A percentile compares a stretch with the other conserved stretches of the same genome.
These are phyloP conservation scores for Myriangium duriaei DNA, from an alignment of 2,329 filamentous ascomycete species.

Conservation along the genomic window DNA sequence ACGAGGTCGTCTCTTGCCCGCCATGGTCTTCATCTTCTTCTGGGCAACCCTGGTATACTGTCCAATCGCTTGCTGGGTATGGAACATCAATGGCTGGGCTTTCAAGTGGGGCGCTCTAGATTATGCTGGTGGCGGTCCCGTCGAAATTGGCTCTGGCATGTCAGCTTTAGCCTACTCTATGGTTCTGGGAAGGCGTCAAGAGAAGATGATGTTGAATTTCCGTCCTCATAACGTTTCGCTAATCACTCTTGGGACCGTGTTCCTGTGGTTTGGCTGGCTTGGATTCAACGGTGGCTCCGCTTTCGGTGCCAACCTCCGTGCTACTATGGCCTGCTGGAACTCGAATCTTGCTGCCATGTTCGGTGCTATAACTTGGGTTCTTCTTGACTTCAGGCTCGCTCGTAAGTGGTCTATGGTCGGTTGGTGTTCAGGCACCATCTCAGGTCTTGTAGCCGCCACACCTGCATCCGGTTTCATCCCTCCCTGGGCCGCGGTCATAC, in stretches of 20 bases:
- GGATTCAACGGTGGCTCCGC: conserved; percentile 49
- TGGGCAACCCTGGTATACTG: conserved; percentile 98
- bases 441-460: conserved; percentile 77
- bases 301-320: conserved; percentile 64
- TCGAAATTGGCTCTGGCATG: conserved; percentile 91
- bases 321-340: conserved; percentile 97
- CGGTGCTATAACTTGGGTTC: conserved; percentile 80
- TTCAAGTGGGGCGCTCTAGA: conserved; percentile 86
- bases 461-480: conserved; percentile 70
- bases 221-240: conserved; percentile 96
- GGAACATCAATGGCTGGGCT: conserved; percentile 90
- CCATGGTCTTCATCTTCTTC: conserved; percentile 89
- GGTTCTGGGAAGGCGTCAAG: conserved; percentile 89
- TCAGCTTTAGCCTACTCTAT: conserved; percentile 90
- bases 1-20: conserved; percentile 80
- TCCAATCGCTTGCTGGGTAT: conserved; percentile 90
- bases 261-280: conserved; percentile 76
- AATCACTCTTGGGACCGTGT: conserved; percentile 85
- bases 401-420: conserved; percentile 92
- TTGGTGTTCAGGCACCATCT: conserved; percentile 82
- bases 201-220: conserved; percentile 99
- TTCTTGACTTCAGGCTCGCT: conserved; percentile 89
- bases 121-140: conserved; percentile 90
- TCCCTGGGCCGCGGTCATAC: conserved; percentile 49
- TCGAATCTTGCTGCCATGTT: conserved; percentile 88